Percentiles rank a stretch among this genome's conserved stretches.
These are phyloP conservation scores for Priceomyces castillae DNA, from an alignment of 805 yeast genomes.

Conservation along the genomic window DNA sequence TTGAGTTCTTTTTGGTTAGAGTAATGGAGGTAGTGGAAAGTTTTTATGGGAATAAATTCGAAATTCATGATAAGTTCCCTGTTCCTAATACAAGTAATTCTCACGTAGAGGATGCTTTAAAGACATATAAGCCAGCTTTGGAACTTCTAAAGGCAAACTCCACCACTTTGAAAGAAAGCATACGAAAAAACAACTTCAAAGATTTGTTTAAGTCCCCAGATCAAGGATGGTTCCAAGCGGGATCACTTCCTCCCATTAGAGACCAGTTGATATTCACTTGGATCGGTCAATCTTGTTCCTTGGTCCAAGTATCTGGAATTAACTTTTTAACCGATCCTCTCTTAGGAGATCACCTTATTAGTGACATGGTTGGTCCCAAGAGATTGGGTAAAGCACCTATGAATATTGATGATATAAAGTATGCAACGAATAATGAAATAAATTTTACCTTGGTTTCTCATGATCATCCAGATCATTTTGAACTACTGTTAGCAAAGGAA, in stretches of 20 bases:
- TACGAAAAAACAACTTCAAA: constrained; percentile 17
- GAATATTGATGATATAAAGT: constrained; percentile 49
- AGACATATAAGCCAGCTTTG: constrained; percentile 56
- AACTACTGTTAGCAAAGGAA: constrained; percentile 51
- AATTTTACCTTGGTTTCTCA: constrained; percentile 82
- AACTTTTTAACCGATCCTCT: constrained; percentile 85
- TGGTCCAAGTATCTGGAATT: constrained; percentile 66
- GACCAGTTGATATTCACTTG: constrained; percentile 72
- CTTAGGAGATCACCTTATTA: constrained; percentile 62
- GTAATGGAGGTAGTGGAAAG: constrained; percentile 67
- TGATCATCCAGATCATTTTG: constrained; percentile 95
- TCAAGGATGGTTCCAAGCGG: constrained; percentile 2
- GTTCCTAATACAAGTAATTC: constrained; percentile 43
- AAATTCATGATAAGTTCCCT: constrained; percentile 33
- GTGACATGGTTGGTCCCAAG: constrained; percentile 71
- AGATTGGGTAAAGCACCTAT: constrained; percentile 81
- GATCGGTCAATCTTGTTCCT: constrained; percentile 90
- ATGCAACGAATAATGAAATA: constrained; percentile 52
- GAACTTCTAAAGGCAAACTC: constrained; percentile 41
- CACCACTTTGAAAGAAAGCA: constrained; percentile 25
- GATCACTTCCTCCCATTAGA: constrained; percentile 28
- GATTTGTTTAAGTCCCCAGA: constrained; percentile 10
- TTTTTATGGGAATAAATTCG: constrained; percentile 35
- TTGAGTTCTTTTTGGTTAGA: constrained; percentile 77
- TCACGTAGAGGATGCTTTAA: constrained; percentile 53